Conservation (phyloP, 164 flowering plant genomes). For the Platanus orientalis region DNA sequence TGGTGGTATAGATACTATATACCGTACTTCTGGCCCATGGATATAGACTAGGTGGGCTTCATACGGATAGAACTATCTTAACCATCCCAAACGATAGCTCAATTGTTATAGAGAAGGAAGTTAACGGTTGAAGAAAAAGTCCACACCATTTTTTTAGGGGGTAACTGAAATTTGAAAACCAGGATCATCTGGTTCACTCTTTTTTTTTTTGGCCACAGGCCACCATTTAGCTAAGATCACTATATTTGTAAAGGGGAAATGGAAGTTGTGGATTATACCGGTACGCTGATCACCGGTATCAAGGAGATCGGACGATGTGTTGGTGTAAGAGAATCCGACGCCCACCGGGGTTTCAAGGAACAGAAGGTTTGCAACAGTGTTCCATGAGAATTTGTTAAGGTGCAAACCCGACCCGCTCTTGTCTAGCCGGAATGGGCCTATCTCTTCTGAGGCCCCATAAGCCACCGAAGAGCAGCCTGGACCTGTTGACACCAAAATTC, state of each 20-base stretch:
- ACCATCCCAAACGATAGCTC: too few species aligned
- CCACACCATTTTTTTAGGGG: too few species aligned
- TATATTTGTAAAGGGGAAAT: neutral
- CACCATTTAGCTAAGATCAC: too few species aligned
- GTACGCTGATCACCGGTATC: constrained; percentile 80
- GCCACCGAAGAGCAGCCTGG: constrained; percentile 96
- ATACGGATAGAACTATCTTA: too few species aligned
- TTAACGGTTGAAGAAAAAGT: too few species aligned
- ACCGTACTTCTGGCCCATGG: too few species aligned
- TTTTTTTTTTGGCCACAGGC: too few species aligned
- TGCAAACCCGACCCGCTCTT: constrained; percentile 49
- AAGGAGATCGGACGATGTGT: constrained; percentile 57
- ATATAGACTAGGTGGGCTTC: too few species aligned
- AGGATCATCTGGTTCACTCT: too few species aligned
- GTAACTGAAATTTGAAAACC: too few species aligned
- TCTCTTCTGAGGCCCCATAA: constrained; percentile 94
- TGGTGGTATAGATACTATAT: too few species aligned
- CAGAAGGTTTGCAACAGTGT: constrained; percentile 67
- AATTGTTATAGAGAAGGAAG: too few species aligned
- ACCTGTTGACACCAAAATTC: constrained; percentile 31
- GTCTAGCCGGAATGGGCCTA: constrained; percentile 86
- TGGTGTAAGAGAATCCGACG: constrained; percentile 89
- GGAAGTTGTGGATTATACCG: constrained; percentile 31
- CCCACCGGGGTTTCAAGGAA: constrained; percentile 92
- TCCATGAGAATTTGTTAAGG: constrained; percentile 83